Evolutionary conservation across 495 filamentous ascomycete species (phyloP).

Genomic region (Podospora didyma): DNA sequence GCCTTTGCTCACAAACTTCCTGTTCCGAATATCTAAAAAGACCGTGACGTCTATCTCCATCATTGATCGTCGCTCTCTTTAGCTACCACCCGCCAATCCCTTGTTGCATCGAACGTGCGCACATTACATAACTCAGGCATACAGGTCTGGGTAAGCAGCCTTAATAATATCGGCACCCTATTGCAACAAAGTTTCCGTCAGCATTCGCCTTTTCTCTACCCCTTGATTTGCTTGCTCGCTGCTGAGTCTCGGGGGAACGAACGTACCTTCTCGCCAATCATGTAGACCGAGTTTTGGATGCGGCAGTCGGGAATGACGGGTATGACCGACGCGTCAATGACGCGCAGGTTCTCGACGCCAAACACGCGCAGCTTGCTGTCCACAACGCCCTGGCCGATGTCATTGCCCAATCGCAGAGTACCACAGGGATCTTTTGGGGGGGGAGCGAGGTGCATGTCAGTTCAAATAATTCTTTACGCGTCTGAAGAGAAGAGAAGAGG

Average conservation of each 20-base stretch:
- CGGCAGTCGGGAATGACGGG: conserved; percentile 44
- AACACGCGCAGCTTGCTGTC: conserved; percentile 51
- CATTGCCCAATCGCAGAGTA: conserved; percentile 48
- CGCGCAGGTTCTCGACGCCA: conserved; percentile 48
- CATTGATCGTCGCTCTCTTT: too few relatives aligned
- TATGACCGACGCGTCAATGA: conserved; percentile 47
- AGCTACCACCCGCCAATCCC: too few relatives aligned
- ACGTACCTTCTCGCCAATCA: conserved; percentile 51
- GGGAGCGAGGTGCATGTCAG: background rate
- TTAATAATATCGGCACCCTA: conserved; percentile 49
- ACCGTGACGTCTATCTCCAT: too few relatives aligned
- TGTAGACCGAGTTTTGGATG: conserved; percentile 51
- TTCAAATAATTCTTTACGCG: too few relatives aligned
- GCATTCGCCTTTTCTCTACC: background rate
- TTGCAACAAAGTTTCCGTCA: background rate
- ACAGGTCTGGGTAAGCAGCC: conserved; percentile 33
- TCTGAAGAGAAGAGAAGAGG: background rate
- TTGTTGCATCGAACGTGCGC: too few relatives aligned
- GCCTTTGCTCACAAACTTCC: too few relatives aligned
- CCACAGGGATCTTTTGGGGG: conserved; percentile 45
- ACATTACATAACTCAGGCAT: conserved; percentile 6
- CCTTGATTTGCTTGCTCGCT: background rate
- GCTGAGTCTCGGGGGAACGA: too few relatives aligned
- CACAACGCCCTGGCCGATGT: conserved; percentile 51
- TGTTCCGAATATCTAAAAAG: too few relatives aligned